Percentiles rank a stretch among this genome's conserved stretches.
Evolutionary conservation across 495 filamentous ascomycete genomes (phyloP).

Genomic region (Neurospora africana): DNA sequence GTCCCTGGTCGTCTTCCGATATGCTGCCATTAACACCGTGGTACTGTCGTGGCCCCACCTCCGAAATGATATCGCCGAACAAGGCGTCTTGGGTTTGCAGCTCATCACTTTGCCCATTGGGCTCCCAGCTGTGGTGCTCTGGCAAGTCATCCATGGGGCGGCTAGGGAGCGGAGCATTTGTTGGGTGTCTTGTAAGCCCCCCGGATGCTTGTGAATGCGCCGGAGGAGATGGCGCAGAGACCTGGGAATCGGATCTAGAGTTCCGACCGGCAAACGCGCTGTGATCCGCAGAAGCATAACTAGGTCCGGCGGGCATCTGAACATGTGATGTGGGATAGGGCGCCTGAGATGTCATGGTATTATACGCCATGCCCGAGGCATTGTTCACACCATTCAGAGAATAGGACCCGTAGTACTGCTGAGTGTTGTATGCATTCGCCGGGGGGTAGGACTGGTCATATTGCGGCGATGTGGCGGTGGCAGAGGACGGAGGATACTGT

Average conservation of each 20-base stretch:
- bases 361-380: slow-evolving; percentile 18
- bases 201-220: slow-evolving; percentile 17
- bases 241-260: slow-evolving; percentile 33
- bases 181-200: slow-evolving; percentile 40
- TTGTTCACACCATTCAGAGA: slow-evolving; percentile 21
- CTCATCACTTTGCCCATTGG: slow-evolving; percentile 21
- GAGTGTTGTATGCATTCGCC: slow-evolving; percentile 5
- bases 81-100: slow-evolving; percentile 38
- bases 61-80: slow-evolving; percentile 45
- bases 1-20: slow-evolving; percentile 30
- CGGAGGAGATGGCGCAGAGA: slow-evolving; percentile 33
- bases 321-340: slow-evolving; percentile 34
- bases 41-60: slow-evolving; percentile 28
- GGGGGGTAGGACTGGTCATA: slow-evolving; percentile 20
- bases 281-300: slow-evolving; percentile 31
- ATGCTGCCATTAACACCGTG: slow-evolving; percentile 25
- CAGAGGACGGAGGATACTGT: slow-evolving; percentile 18
- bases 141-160: slow-evolving; percentile 36
- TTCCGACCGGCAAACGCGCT: slow-evolving; percentile 29
- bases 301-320: slow-evolving; percentile 37
- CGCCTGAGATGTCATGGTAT: slow-evolving; percentile 25
- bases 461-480: slow-evolving; percentile 12
- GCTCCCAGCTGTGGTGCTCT: slow-evolving; percentile 28
- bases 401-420: slow-evolving; percentile 20
- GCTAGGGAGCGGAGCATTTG: slow-evolving; percentile 43